phyloP scores from a whole-genome alignment of 108 stramenopile genomes.

The Cyclotella kingstonii region DNA sequence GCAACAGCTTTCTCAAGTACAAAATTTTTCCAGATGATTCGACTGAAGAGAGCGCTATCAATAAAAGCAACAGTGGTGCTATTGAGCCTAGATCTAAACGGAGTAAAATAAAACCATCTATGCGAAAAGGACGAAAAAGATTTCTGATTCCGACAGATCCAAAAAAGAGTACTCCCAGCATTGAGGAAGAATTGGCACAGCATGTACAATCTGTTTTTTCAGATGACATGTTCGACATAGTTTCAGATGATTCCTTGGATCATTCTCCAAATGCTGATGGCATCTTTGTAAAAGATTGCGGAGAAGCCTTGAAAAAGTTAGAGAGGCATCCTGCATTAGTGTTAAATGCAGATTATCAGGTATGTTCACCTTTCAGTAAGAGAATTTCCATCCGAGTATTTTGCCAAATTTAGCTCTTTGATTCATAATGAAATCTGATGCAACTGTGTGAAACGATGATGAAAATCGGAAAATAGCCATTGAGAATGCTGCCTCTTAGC shows the following conservation, averaged over 20 bases:
- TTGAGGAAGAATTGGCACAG: conserved; percentile 17
- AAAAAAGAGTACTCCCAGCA: background rate
- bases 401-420: background rate
- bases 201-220: conserved; percentile 34
- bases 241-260: no score
- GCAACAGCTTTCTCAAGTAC: no score
- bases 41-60: background rate
- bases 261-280: no score
- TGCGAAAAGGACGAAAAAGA: conserved; percentile 1
- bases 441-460: background rate
- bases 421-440: background rate
- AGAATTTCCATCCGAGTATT: background rate
- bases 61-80: background rate
- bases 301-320: conserved; percentile 27
- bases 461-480: conserved; percentile 31
- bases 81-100: background rate
- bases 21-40: conserved; percentile 10
- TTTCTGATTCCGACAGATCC: background rate
- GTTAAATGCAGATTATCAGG: conserved; percentile 85
- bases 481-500: conserved; percentile 69
- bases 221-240: conserved; percentile 12
- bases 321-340: conserved; percentile 73
- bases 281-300: no score
- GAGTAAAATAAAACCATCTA: conserved; percentile 2
- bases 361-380: conserved; percentile 26